Conservation (phyloP, 257 asterid species). For the Craterostigma plantagineum region DNA sequence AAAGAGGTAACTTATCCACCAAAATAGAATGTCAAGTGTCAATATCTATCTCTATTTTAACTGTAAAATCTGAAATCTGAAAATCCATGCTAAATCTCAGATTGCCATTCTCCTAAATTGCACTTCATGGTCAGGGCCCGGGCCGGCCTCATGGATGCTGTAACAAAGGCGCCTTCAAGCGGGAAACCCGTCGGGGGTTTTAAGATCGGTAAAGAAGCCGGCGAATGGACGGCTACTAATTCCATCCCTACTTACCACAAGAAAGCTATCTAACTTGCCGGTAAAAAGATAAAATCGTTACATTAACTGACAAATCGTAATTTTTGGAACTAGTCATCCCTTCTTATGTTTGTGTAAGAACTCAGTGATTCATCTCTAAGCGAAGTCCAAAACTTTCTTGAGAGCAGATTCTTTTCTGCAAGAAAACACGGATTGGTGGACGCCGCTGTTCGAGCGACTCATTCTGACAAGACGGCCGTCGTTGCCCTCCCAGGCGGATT, state of each 20-base stretch:
- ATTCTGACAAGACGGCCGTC: constrained; percentile 56
- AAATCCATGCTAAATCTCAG: constrained; percentile 20
- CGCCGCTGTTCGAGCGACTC: constrained; percentile 55
- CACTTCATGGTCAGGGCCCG: constrained; percentile 92
- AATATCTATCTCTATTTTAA: constrained; percentile 1
- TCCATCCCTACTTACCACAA: constrained; percentile 59
- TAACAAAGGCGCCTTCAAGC: constrained; percentile 77
- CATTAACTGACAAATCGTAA: too few species aligned
- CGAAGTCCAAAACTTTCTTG: constrained; percentile 1
- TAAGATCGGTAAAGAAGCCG: constrained; percentile 83
- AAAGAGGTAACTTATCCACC: constrained; percentile 39
- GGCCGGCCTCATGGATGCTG: constrained; percentile 99
- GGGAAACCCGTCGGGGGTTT: constrained; percentile 86
- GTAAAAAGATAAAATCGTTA: too few species aligned
- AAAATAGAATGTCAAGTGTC: background rate
- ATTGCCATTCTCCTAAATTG: constrained; percentile 56
- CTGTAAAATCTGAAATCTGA: background rate
- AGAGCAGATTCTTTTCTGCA: constrained; percentile 72
- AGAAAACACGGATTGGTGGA: constrained; percentile 91
- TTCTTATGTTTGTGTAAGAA: too few species aligned
- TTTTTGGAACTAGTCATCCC: too few species aligned
- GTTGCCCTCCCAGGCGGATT: constrained; percentile 84
- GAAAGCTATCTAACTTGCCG: constrained; percentile 75
- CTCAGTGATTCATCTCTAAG: too few species aligned
- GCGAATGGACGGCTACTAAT: constrained; percentile 71